A percentile compares a stretch with the other conserved stretches of the same genome.
These are phyloP conservation scores for Fusarium musae DNA, from an alignment of 2,329 filamentous ascomycete genomes.

Conservation along the genomic window DNA sequence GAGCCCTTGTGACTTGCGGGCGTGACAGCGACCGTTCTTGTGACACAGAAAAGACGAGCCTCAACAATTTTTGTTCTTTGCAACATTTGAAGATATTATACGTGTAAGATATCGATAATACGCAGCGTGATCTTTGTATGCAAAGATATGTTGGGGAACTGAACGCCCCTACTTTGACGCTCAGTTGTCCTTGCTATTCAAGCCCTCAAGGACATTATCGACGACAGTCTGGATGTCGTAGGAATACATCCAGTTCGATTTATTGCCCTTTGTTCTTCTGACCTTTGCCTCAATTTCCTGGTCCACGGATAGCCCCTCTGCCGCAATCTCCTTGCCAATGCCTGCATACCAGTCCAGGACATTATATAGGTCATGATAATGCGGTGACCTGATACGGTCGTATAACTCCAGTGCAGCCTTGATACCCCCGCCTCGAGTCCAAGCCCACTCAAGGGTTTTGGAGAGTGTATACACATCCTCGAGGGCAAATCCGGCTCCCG, in stretches of 20 bases:
- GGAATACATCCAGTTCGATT: constrained; percentile 44
- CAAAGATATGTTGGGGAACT: not conserved
- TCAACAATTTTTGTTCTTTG: not conserved
- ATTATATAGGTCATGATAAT: constrained; percentile 43
- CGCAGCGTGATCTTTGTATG: not conserved
- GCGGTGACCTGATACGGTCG: constrained; percentile 44
- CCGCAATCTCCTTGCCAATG: constrained; percentile 23
- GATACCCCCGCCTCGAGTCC: constrained; percentile 21
- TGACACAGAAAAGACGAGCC: not conserved
- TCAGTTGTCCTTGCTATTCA: not conserved
- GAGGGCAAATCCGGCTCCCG: constrained; percentile 53
- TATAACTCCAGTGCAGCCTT: constrained; percentile 41
- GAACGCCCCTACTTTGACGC: not conserved
- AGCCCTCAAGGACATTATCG: constrained; percentile 3
- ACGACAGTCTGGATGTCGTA: constrained; percentile 41
- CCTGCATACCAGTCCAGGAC: constrained; percentile 41
- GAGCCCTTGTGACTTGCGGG: constrained; percentile 3
- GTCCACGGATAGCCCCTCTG: constrained; percentile 30
- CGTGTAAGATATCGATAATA: not conserved
- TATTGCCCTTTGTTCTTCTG: constrained; percentile 33
- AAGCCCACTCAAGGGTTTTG: constrained; percentile 42
- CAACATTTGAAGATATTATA: too few relatives aligned
- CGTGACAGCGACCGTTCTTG: constrained; percentile 5
- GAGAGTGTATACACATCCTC: constrained; percentile 47
- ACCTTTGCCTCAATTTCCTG: constrained; percentile 43